Base-by-base conservation (phyloP, 495 filamentous ascomycete genomes). In the Astrothelium subdiscretum region DNA sequence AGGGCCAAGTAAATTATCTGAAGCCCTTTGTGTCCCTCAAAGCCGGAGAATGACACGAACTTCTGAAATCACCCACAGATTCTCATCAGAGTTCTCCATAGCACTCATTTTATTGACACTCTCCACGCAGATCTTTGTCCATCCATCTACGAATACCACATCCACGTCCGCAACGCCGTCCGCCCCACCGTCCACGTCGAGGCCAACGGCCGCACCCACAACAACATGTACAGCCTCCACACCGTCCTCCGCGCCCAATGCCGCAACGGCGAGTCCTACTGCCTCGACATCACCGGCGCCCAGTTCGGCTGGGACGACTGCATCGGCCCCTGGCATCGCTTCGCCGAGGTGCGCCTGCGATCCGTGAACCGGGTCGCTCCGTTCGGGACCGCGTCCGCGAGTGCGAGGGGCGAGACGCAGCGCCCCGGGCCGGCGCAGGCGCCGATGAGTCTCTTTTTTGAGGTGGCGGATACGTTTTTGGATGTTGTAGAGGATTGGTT, bases 181-280 rank as follows among this genome's bases (percentile, higher is more conserved):
- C 44, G 59, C 63, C 59, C 32, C 68, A 40, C 29, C 72, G 59
- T 24, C 68, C 57, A 58, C 67, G 44, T 60, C 61, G 29, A 32
- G 66, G 52, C 60, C 66, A 54, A 69, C 70, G 58, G 12, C 32
- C 32, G 48, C 20, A 8, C 24, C 22, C 8, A 29, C 20, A 29
- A 29, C 1, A 54, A 54, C 2, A 8, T 29, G 2, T 5, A 27
- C 24, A 8, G 5, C n/a, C 24, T 54, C 22, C 48, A 54, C 24
- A 54, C 48, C 48, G 48, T 54, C 24, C 24, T 54, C 1, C 48
- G 48, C 48, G 48, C 48, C 2, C 4, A 54, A 27, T 54, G 22
- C 22, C 48, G 20, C 15, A 27, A 26, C 6, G 48, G 48, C 48
- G 6, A 3, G 0, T 54, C 48, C 22, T 54, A 54, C 48, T 54